Base-by-base conservation (phyloP, 208 protist species). In the Acanthamoeba lugdunensis region DNA sequence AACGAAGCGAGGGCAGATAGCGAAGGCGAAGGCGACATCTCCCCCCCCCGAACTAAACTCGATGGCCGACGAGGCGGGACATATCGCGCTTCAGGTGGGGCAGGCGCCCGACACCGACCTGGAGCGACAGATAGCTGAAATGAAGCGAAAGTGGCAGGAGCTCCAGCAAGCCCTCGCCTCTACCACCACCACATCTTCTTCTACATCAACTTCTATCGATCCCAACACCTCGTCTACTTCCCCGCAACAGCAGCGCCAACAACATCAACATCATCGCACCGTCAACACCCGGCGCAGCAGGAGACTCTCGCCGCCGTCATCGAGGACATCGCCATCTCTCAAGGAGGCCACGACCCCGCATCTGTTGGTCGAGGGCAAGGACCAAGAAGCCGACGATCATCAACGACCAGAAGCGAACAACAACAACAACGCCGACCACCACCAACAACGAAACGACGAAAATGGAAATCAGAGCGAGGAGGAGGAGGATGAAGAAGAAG, bases 81-180 rank as follows among this genome's bases (percentile, higher is more conserved):
- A 79, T 79, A 79, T 79, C 71, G 71, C 71, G 71, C 71, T 79
- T 14, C 71, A 45, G 25, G 33, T 50, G 30, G 41, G 71, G n/a
- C 77, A 85, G 48, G 77, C 18, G 23, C 48, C 48, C 18, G 37
- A 85, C 23, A 58, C 6, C 6, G 77, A 85, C 77, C 37, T 85
- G 11, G 77, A 85, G 30, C 18, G 30, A 7, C 77, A 58, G 37
- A 52, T 85, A 58, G 77, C 37, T 14, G 77, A 85, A n/a, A 58
- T 85, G 48, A 85, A 85, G 77, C 8, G 77, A 11, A 52, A 37
- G 13, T 85, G 77, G 77, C 37, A 37, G 21, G 77, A 85, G 28
- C 77, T 85, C 3, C 77, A 85, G 23, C 77, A 85, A 6, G n/a
- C 56, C 28, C 77, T 85, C 63, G 58, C 58, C 8, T 37, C 28